phyloP scores from a whole-genome alignment of 1,284 basidiomycete species.

The Malassezia vespertilionis region DNA sequence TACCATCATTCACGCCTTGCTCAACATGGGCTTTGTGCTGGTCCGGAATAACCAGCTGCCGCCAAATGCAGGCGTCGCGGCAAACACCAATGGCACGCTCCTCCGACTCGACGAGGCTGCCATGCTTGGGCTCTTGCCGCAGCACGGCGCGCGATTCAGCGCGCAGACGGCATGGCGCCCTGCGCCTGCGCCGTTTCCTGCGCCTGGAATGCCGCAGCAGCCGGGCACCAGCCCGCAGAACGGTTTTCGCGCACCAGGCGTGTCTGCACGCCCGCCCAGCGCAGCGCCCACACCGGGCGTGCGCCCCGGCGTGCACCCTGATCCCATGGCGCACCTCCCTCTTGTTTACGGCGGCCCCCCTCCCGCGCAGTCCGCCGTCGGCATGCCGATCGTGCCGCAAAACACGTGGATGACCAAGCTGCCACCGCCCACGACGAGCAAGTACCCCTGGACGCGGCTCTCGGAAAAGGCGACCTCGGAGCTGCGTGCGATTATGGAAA shows the following conservation, averaged over 20 bases:
- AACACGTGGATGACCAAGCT: conserved; percentile 60
- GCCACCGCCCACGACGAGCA: conserved; percentile 45
- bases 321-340: conserved; percentile 22
- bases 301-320: conserved; percentile 7
- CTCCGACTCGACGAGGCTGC: conserved; percentile 37
- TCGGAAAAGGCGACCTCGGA: conserved; percentile 51
- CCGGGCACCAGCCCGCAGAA: not conserved
- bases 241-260: not conserved
- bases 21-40: conserved; percentile 41
- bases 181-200: not conserved
- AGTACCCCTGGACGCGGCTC: conserved; percentile 49
- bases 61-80: conserved; percentile 19
- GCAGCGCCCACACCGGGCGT: not conserved
- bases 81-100: conserved; percentile 31
- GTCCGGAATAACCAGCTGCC: conserved; percentile 33
- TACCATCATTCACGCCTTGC: conserved; percentile 30
- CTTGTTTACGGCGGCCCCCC: conserved; percentile 47
- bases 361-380: conserved; percentile 28
- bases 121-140: conserved; percentile 31
- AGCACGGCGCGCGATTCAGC: conserved; percentile 5
- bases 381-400: conserved; percentile 54
- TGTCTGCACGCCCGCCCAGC: no score
- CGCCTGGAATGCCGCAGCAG: conserved; percentile 15
- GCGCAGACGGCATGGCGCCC: not conserved
- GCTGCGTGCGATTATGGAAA: conserved; percentile 54